Percentiles rank a stretch among this genome's conserved stretches.
These are phyloP conservation scores for Claviceps pazoutovae DNA, from an alignment of 2,329 filamentous ascomycete genomes.

Conservation along the genomic window DNA sequence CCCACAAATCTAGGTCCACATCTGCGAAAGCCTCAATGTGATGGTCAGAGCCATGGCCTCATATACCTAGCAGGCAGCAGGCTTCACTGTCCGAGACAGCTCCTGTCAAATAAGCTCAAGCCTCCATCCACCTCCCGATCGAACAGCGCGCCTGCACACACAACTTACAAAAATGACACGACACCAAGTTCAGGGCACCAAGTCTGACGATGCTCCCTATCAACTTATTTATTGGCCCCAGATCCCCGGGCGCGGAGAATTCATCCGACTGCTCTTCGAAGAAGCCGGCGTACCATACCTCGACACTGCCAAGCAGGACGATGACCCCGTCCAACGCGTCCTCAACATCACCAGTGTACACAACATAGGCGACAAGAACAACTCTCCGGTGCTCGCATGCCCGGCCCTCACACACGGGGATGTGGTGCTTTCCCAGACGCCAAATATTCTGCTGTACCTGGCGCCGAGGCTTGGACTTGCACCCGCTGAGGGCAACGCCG, in stretches of 20 bases:
- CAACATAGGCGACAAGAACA: slow-evolving; percentile 36
- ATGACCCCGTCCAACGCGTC: slow-evolving; percentile 38
- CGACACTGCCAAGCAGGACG: slow-evolving; percentile 30
- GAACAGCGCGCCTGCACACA: too few species aligned
- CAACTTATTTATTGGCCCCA: slow-evolving; percentile 58
- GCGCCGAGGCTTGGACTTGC: slow-evolving; percentile 45
- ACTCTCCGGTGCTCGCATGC: slow-evolving; percentile 52
- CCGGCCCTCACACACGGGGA: slow-evolving; percentile 51
- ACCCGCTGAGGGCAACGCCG: slow-evolving; percentile 24
- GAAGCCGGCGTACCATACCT: slow-evolving; percentile 50
- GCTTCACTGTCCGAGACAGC: too few species aligned
- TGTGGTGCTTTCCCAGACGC: slow-evolving; percentile 52
- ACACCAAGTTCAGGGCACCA: slow-evolving; percentile 16
- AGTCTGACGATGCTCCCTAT: slow-evolving; percentile 35
- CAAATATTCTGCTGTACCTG: slow-evolving; percentile 61
- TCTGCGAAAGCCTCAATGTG: too few species aligned
- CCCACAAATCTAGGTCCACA: too few species aligned
- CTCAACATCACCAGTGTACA: slow-evolving; percentile 29
- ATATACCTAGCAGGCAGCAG: too few species aligned
- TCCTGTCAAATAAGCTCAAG: too few species aligned
- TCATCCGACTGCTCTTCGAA: slow-evolving; percentile 59
- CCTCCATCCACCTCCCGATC: too few species aligned
- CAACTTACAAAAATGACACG: slow-evolving; percentile 9
- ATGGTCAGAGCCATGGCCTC: too few species aligned
- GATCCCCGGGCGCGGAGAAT: slow-evolving; percentile 62